phyloP scores from a whole-genome alignment of 495 filamentous ascomycete species.

The Evernia prunastri region DNA sequence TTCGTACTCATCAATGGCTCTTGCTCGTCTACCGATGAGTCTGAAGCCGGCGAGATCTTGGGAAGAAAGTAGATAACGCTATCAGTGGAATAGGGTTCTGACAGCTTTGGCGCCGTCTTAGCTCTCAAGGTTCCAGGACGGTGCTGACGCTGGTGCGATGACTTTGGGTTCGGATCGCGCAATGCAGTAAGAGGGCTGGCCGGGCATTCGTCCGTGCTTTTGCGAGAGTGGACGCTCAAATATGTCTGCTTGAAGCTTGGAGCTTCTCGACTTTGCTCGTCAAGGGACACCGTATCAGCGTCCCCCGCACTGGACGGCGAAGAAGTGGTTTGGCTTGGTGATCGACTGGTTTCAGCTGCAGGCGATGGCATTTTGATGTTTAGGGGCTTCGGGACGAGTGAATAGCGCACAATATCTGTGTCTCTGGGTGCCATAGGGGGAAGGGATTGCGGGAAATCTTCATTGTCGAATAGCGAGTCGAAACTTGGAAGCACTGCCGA shows the following conservation, averaged over 20 bases:
- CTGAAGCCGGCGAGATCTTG: not conserved
- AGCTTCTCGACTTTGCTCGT: not conserved
- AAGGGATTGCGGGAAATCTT: not conserved
- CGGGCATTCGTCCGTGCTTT: not conserved
- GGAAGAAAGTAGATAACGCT: not conserved
- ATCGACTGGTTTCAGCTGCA: not conserved
- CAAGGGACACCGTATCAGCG: not conserved
- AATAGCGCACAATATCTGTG: not conserved
- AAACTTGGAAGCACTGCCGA: not conserved
- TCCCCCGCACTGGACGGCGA: not conserved
- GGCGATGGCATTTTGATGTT: not conserved
- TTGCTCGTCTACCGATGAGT: not conserved
- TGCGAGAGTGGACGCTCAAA: not conserved
- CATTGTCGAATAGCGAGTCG: not conserved
- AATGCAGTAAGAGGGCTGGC: not conserved
- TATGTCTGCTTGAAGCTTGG: constrained; percentile 5
- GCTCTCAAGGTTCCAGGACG: not conserved
- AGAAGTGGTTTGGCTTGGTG: not conserved
- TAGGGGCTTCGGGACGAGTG: not conserved
- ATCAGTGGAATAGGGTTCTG: not conserved
- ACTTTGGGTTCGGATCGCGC: not conserved
- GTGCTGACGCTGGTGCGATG: not conserved
- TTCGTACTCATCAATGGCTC: not conserved
- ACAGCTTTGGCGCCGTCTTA: not conserved
- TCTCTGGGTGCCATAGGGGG: not conserved